Evolutionary conservation across 768 basidiomycete species (phyloP), one percentile per base, ranked within the genome.

Genomic region (Gelatoporia subvermispora): DNA sequence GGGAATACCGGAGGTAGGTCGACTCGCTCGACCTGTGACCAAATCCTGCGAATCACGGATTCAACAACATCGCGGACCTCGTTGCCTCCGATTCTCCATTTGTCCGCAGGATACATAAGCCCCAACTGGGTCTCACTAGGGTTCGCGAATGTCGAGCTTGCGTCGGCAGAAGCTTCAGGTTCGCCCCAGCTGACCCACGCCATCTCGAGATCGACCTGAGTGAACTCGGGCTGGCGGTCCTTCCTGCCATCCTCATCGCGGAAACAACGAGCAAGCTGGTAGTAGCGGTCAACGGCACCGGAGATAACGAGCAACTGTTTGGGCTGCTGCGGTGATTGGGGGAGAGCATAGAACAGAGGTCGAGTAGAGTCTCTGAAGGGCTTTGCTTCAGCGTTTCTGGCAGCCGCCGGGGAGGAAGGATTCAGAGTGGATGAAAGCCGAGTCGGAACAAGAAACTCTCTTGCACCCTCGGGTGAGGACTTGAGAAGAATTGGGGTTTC

Each of bases 181-280:
- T 60, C 55, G 42, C 85, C 85, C 83, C 94, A 96, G 8, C 86
- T 85, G 16, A 94, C 84, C 68, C 88, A 97, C 2, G 88, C 92
- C 88, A 96, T 94, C 69, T 97, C 94, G 53, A 97, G 68, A 80
- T 97, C 94, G 52, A 97, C 74, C 69, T 97, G 94, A 18, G 94
- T 97, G 68, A 97, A 97, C 66, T 97, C 94, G 0, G 94, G 93
- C 62, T 97, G 94, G 38, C 94, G 78, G 64, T 97, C 94, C 66
- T 88, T 93, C 48, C 94, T 78, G 3, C 93, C 93, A 60, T 91
- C 92, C 67, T 97, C 94, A 65, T 97, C 94, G 39, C 94, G 81
- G 74, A 97, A 97, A 68, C 94, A 97, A 55, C 82, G 82, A 13
- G 94, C 94, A 45, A 97, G 75, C 65, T 97, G 94, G 68, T 82